Evolutionary conservation across 1,284 basidiomycete genomes (phyloP), one percentile per base, ranked within the genome.

Genomic region (Cryptococcus depauperatus): DNA sequence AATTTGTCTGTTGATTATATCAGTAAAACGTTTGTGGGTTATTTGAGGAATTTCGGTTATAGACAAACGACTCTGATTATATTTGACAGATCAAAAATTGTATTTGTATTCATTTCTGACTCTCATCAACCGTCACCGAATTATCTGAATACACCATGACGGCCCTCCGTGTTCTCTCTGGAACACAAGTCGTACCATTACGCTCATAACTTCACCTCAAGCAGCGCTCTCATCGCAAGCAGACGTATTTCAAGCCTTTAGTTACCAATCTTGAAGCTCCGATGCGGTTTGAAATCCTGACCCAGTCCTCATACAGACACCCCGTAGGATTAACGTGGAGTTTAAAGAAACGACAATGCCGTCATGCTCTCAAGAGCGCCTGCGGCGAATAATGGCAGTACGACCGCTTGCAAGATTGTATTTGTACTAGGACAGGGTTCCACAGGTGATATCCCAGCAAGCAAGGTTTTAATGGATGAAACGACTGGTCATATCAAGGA

Each of bases 401-500:
- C 47, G 3, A 73, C 81, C 2, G 62, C 62, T 5, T 73, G 84
- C 51, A 89, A 90, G 67, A 76, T 84, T 26, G 85, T 85, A 3
- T 80, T 79, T 9, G 75, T 86, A 1, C 84, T 85, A 0, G 72
- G 64, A 1, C 41, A 43, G 0, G 51, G 51, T 1, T 73, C 74
- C 25, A 61, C 51, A 2, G 69, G 72, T 3, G 86, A 87, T 0
- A 61, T 91, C 6, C 84, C 86, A 1, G 86, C 76, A 0, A 81
- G 81, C 2, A 91, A 84, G 0, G 64, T 89, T 22, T 75, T 91
- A 1, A 61, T 92, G 25, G 81, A 90, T 57, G 82, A 86, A 51
- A 57, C 58, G 5, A 79, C 77, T 0, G 88, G 87, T 2, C 69
- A 70, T 3, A 76, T 81, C 9, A 80, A 76, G 52, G 85, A 83